phyloP scores from a whole-genome alignment of 495 filamentous ascomycete genomes.

The Diplogelasinospora grovesii region DNA sequence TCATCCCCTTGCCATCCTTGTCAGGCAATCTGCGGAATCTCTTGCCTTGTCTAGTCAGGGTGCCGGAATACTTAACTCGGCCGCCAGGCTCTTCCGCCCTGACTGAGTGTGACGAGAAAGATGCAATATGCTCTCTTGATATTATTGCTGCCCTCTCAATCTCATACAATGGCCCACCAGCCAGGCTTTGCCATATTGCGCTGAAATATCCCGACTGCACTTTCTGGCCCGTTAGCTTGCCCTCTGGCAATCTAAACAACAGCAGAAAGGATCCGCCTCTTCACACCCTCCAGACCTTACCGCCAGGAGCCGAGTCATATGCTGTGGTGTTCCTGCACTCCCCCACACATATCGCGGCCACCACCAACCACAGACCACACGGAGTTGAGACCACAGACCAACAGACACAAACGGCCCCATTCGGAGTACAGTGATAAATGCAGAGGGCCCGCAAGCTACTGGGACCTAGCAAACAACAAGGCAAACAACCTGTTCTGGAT shows the following conservation, averaged over 20 bases:
- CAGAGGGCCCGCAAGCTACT: too few species aligned
- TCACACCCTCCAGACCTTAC: constrained; percentile 10
- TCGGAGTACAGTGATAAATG: too few species aligned
- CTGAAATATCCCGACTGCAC: constrained; percentile 27
- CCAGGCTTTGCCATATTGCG: constrained; percentile 31
- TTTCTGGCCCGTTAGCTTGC: constrained; percentile 5
- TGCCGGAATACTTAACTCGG: constrained; percentile 16
- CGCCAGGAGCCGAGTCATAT: constrained; percentile 20
- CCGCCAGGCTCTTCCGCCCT: constrained; percentile 16
- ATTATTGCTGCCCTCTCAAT: constrained; percentile 20
- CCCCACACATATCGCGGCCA: neutral
- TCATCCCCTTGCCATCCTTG: constrained; percentile 26
- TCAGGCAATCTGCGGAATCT: constrained; percentile 21
- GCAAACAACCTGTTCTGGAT: too few species aligned
- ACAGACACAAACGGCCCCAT: neutral
- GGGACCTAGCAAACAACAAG: constrained; percentile 11
- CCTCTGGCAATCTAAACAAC: constrained; percentile 6
- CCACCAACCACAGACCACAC: constrained; percentile 1
- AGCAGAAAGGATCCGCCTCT: constrained; percentile 5
- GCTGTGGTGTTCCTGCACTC: constrained; percentile 9
- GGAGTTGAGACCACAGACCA: neutral
- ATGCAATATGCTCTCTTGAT: constrained; percentile 19
- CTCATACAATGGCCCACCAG: constrained; percentile 25
- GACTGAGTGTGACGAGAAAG: constrained; percentile 8
- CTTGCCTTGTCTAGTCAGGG: constrained; percentile 14